Conservation (phyloP, 225 moss, liverwort and hornwort genomes). For the Bryum argenteum region DNA sequence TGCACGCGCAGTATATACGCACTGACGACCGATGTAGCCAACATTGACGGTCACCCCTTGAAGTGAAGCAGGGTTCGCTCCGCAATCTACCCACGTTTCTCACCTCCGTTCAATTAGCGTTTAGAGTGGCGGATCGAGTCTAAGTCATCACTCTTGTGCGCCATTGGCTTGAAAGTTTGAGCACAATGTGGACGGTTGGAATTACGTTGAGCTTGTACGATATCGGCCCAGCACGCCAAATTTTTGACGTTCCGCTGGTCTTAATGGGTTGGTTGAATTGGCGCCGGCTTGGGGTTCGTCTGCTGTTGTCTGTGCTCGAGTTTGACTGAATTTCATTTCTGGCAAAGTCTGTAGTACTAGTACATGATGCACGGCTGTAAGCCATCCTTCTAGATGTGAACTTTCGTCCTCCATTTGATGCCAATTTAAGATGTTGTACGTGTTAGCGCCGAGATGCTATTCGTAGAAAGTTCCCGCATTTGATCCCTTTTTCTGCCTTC, state of each 20-base stretch:
- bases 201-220: not conserved
- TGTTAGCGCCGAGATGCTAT: conserved; percentile 10
- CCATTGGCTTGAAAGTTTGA: conserved; percentile 4
- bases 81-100: conserved; percentile 2
- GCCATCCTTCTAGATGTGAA: conserved; percentile 8
- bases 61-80: conserved; percentile 3
- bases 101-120: not conserved
- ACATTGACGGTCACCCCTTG: not conserved
- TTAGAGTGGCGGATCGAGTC: not conserved
- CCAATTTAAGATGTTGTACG: conserved; percentile 25
- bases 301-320: not conserved
- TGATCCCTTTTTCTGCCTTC: conserved; percentile 2
- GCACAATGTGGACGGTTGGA: not conserved
- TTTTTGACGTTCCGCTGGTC: conserved; percentile 3
- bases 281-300: not conserved
- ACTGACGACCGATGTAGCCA: conserved; percentile 3
- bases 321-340: conserved; percentile 3
- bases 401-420: conserved; percentile 14
- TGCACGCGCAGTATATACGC: conserved; percentile 5
- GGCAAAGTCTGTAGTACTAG: not conserved
- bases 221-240: not conserved
- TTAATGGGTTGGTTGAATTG: not conserved
- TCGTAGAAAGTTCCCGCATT: conserved; percentile 20
- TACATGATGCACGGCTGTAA: not conserved
- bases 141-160: not conserved